These are phyloP conservation scores for Hypoxylon lienhwacheense DNA, from an alignment of 495 filamentous ascomycete species.

Conservation along the genomic window DNA sequence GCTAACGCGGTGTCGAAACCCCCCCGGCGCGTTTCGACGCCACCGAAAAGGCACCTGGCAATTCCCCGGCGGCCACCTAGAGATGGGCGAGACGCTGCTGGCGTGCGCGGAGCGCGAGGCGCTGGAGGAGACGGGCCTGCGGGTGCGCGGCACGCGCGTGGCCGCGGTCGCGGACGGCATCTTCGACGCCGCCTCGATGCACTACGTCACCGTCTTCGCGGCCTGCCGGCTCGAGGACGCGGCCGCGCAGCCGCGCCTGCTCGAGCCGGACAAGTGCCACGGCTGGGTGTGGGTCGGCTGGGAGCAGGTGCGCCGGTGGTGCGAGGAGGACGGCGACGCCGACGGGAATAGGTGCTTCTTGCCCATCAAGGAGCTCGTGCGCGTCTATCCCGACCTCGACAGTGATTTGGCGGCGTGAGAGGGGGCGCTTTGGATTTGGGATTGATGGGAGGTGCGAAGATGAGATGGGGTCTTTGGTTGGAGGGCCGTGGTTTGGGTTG, in stretches of 20 bases:
- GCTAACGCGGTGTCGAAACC: too few relatives aligned
- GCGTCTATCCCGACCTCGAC: constrained; percentile 46
- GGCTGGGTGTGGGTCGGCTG: constrained; percentile 64
- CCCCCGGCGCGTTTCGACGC: too few relatives aligned
- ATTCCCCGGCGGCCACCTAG: constrained; percentile 70
- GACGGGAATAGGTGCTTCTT: constrained; percentile 52
- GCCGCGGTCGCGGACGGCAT: constrained; percentile 62
- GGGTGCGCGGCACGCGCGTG: constrained; percentile 49
- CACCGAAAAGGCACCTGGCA: constrained; percentile 59
- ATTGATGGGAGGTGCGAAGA: too few relatives aligned
- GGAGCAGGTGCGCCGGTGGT: constrained; percentile 44
- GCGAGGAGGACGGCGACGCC: constrained; percentile 31
- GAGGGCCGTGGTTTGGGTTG: neutral
- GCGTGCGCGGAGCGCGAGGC: constrained; percentile 65
- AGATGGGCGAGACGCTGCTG: constrained; percentile 61
- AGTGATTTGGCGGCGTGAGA: neutral
- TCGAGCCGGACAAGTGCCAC: constrained; percentile 69
- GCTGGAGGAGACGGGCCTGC: constrained; percentile 67
- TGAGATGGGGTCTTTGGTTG: too few relatives aligned
- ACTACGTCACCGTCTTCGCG: constrained; percentile 70
- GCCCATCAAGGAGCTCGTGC: constrained; percentile 57
- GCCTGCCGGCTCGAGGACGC: constrained; percentile 46
- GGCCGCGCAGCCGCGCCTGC: constrained; percentile 50
- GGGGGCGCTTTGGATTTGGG: too few relatives aligned
- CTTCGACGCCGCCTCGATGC: constrained; percentile 55